Conservation (phyloP, 306 rosid genomes). For the Erythrophleum fordii region DNA sequence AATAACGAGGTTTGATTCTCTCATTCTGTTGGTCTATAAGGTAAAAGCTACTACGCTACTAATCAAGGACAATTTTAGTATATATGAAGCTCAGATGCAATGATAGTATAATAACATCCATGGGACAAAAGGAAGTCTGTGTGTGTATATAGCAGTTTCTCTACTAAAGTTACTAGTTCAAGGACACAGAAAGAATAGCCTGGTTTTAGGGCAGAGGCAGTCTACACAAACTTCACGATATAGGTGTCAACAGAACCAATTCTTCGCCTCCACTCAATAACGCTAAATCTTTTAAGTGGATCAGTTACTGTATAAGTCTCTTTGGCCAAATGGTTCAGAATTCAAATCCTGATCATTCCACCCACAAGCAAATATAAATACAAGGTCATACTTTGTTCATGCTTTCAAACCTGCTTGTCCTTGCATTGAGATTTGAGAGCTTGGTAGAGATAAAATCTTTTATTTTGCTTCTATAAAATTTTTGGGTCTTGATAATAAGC, state of each 20-base stretch:
- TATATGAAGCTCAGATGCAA: constrained; percentile 9
- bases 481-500: not conserved
- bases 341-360: not conserved
- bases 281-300: not conserved
- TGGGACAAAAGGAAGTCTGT: not conserved
- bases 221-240: not conserved
- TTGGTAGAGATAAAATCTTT: not conserved
- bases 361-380: not conserved
- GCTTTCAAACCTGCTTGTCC: constrained; percentile 9
- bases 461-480: not conserved
- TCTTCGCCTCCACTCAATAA: not conserved
- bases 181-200: not conserved
- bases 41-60: not conserved
- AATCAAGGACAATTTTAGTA: not conserved
- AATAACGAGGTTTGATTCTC: constrained; percentile 2
- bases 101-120: not conserved
- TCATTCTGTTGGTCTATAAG: not conserved
- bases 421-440: not conserved
- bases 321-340: not conserved
- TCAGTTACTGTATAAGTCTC: not conserved
- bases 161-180: not conserved
- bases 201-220: not conserved
- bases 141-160: not conserved
- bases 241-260: not conserved
- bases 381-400: constrained; percentile 7